Base-by-base conservation (phyloP, 1,284 basidiomycete species). In the Leccinum angustisporum region DNA sequence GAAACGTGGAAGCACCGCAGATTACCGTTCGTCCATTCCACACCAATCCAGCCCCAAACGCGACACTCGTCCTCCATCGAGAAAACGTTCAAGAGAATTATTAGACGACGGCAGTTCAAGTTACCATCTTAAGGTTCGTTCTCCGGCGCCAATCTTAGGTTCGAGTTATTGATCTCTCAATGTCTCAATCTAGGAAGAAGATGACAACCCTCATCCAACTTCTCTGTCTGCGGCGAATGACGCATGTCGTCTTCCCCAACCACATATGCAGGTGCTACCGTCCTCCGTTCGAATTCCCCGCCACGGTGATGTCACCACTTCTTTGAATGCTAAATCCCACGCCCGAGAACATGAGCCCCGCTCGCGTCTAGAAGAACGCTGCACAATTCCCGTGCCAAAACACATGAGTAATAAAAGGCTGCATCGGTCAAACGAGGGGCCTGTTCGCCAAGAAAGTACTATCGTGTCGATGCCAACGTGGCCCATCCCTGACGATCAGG, bases 401-500 rank as follows among this genome's bases (percentile, higher is more conserved):
- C 63, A 66, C 16, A 62, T 59, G 16, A 68, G 61, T 60, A 74
- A 69, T 58, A 77, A 77, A 62, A 62, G 75, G n/a, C n/a, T n/a
- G 54, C 75, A 73, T 61, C 75, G 68, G 56, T 64, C 73, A 59
- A 66, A 61, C 56, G 73, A 72, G 46, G 74, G 73, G 38, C 63
- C 71, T 62, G 60, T 70, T 58, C 72, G 73, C 59, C 75, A 74
- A 64, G 73, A 74, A 56, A 65, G 33, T 55, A 56, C 69, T 40
- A 59, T 73, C 61, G 21, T 65, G 36, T 63, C 74, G 8, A 60
- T 73, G 48, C 63, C 67, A 71, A 72, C 75, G 72, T 77, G 75
- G 75, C 3, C 73, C 16, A 70, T 65, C 74, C 72, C 72, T 68
- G 73, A 74, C 64, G 75, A 77, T 68, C 71, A 73, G 16, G 63